These are phyloP conservation scores for Saccharomycopsis capsularis DNA, from an alignment of 805 yeast genomes.

Conservation along the genomic window DNA sequence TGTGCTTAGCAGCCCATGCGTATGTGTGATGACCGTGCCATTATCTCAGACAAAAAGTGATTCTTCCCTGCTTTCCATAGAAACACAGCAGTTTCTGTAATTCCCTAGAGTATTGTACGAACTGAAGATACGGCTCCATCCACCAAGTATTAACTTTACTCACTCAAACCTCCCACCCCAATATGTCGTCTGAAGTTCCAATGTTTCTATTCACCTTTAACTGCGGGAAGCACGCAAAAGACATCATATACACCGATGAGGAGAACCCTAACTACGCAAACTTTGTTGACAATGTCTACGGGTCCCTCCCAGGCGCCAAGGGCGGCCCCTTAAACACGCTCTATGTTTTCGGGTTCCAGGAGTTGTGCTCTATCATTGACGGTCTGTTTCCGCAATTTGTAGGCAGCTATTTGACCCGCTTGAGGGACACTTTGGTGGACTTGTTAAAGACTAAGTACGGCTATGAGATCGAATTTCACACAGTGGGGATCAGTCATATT, in stretches of 20 bases:
- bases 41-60: too few species aligned
- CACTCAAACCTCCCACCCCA: too few species aligned
- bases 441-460: slow-evolving; percentile 33
- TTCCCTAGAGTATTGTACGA: too few species aligned
- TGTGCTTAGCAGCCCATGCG: too few species aligned
- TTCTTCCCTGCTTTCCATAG: too few species aligned
- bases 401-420: slow-evolving; percentile 30
- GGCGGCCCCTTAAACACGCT: neutral
- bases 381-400: slow-evolving; percentile 41
- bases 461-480: slow-evolving; percentile 31
- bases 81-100: too few species aligned
- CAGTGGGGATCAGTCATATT: slow-evolving; percentile 37
- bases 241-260: neutral
- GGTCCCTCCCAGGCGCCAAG: slow-evolving; percentile 2
- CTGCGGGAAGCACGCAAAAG: neutral
- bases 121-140: too few species aligned
- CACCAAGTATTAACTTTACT: too few species aligned
- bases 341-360: slow-evolving; percentile 59
- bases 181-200: too few species aligned
- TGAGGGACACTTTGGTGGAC: slow-evolving; percentile 32
- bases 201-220: neutral
- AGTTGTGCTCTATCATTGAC: slow-evolving; percentile 49
- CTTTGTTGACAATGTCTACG: slow-evolving; percentile 1
- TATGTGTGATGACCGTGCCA: too few species aligned
- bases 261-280: neutral